phyloP scores from a whole-genome alignment of 2,329 filamentous ascomycete species.

The Pseudogymnoascus sp. region DNA sequence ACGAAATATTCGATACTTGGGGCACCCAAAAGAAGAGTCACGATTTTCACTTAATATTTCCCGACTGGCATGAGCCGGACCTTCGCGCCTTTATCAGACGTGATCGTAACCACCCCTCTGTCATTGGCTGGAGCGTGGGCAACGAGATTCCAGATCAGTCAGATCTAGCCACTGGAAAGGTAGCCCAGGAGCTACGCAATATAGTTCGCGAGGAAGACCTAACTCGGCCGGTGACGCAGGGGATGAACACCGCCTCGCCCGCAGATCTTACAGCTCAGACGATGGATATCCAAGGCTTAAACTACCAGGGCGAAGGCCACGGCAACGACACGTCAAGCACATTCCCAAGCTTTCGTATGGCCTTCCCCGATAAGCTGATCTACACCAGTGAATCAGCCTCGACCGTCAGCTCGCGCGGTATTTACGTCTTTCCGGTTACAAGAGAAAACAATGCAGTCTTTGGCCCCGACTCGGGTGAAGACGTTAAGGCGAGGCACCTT shows the following conservation, averaged over 20 bases:
- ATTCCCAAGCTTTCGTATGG: slow-evolving; percentile 37
- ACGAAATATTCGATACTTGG: slow-evolving; percentile 48
- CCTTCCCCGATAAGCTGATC: slow-evolving; percentile 41
- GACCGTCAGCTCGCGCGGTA: slow-evolving; percentile 41
- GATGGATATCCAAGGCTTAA: slow-evolving; percentile 42
- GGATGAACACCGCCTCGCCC: slow-evolving; percentile 39
- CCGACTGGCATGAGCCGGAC: slow-evolving; percentile 46
- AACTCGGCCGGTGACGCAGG: slow-evolving; percentile 37
- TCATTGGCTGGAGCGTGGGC: slow-evolving; percentile 44
- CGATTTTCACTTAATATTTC: slow-evolving; percentile 44
- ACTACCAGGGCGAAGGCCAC: slow-evolving; percentile 47
- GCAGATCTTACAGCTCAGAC: slow-evolving; percentile 32
- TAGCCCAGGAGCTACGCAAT: slow-evolving; percentile 32
- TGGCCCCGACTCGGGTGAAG: slow-evolving; percentile 32
- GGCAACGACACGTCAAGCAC: slow-evolving; percentile 27
- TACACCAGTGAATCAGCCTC: slow-evolving; percentile 37
- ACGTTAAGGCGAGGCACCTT: slow-evolving; percentile 33
- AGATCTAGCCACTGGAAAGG: slow-evolving; percentile 26
- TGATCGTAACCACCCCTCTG: slow-evolving; percentile 46
- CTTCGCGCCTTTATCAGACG: slow-evolving; percentile 43
- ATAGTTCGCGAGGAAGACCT: slow-evolving; percentile 40
- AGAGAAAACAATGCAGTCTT: slow-evolving; percentile 31
- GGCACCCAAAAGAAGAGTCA: slow-evolving; percentile 36
- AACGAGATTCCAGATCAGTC: slow-evolving; percentile 46
- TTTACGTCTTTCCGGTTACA: slow-evolving; percentile 44